A percentile compares a stretch with the other conserved stretches of the same genome.
Evolutionary conservation across 176 grass and related monocot species (phyloP).

Genomic region (Oryza officinalis): DNA sequence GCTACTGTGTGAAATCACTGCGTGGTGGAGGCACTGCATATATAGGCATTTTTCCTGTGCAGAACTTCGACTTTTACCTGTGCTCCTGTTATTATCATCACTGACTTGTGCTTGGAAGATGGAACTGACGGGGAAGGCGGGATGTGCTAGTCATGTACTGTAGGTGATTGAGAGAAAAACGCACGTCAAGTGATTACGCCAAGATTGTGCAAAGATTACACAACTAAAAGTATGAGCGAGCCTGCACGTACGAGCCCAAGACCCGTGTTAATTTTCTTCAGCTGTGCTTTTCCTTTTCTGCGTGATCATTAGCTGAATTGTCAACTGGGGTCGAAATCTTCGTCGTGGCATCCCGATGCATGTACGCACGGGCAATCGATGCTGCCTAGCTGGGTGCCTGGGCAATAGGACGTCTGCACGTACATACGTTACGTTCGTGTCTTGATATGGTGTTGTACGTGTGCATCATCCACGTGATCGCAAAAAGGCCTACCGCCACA

Average conservation of each 20-base stretch:
- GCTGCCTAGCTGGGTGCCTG: background rate
- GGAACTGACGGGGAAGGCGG: conserved; percentile 31
- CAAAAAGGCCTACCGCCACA: no score
- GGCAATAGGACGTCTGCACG: background rate
- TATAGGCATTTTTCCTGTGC: conserved; percentile 13
- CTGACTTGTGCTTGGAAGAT: conserved; percentile 22
- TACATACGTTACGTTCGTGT: background rate
- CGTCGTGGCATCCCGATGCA: background rate
- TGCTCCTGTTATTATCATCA: background rate
- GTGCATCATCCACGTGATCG: background rate
- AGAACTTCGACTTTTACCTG: background rate
- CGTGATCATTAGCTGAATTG: background rate
- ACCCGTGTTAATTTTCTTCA: background rate
- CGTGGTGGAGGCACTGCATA: background rate
- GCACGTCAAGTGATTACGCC: background rate
- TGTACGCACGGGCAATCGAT: background rate
- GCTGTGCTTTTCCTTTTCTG: background rate
- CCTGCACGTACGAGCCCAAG: no score
- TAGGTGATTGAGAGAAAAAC: background rate
- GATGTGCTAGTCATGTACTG: no score
- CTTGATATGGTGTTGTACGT: background rate
- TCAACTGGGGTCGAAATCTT: background rate
- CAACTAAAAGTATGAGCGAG: background rate
- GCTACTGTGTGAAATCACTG: background rate
- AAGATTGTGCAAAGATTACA: background rate